Evolutionary conservation across 2,329 filamentous ascomycete species (phyloP).

Genomic region (Cercospora zeae-maydis): DNA sequence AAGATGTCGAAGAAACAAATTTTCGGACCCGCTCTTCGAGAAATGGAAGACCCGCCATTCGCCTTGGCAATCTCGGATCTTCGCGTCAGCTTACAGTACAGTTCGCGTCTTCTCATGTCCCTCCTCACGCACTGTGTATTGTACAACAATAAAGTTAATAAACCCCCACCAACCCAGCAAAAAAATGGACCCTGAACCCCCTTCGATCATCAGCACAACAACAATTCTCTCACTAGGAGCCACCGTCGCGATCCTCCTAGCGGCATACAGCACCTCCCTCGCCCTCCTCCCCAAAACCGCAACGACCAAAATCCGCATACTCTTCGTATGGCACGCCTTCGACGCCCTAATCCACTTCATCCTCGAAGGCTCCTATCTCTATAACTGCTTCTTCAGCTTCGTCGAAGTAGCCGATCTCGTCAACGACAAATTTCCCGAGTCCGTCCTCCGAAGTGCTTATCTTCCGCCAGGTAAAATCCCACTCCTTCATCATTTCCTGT

Average conservation of each 20-base stretch:
- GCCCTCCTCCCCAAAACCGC: conserved; percentile 51
- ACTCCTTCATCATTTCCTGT: too few species aligned
- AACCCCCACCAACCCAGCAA: not conserved
- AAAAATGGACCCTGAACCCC: conserved; percentile 10
- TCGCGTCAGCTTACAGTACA: not conserved
- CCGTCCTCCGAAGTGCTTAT: conserved; percentile 34
- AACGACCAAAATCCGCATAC: conserved; percentile 60
- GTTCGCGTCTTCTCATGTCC: not conserved
- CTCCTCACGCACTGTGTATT: too few species aligned
- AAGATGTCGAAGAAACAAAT: too few species aligned
- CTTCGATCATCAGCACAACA: conserved; percentile 43
- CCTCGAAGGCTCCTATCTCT: conserved; percentile 87
- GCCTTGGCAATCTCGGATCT: not conserved
- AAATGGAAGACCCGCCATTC: not conserved
- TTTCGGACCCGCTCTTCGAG: too few species aligned
- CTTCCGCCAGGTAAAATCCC: conserved; percentile 39
- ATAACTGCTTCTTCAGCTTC: conserved; percentile 83
- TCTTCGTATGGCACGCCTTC: conserved; percentile 94
- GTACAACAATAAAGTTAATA: not conserved
- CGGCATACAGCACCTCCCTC: conserved; percentile 50
- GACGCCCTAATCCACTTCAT: conserved; percentile 88
- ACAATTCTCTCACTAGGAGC: conserved; percentile 55
- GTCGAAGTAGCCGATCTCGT: conserved; percentile 37
- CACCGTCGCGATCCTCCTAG: conserved; percentile 52
- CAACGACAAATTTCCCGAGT: not conserved